These are phyloP conservation scores for Tolypocladium nubicola DNA, from an alignment of 2,329 filamentous ascomycete genomes.

Conservation along the genomic window DNA sequence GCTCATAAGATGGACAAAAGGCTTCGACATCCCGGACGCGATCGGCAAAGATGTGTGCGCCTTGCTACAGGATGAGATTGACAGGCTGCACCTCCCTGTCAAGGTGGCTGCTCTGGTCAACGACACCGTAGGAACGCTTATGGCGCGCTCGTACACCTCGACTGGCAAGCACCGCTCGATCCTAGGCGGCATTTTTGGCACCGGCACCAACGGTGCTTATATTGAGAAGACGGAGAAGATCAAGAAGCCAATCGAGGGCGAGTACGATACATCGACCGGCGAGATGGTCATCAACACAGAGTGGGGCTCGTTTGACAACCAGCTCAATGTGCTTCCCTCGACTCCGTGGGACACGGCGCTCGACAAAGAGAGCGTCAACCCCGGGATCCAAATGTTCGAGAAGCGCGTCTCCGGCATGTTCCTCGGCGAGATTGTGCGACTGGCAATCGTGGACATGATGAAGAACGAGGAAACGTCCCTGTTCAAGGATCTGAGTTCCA, in stretches of 20 bases:
- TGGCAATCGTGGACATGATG: conserved; percentile 63
- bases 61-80: conserved; percentile 80
- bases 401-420: conserved; percentile 99
- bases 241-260: conserved; percentile 61
- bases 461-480: conserved; percentile 56
- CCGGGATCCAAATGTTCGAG: conserved; percentile 96
- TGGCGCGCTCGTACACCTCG: conserved; percentile 93
- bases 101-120: conserved; percentile 95
- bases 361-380: conserved; percentile 75
- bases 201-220: conserved; percentile 94
- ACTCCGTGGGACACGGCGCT: conserved; percentile 74
- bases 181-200: conserved; percentile 95
- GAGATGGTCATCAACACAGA: conserved; percentile 98
- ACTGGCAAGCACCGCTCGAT: conserved; percentile 78
- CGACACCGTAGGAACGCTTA: conserved; percentile 93
- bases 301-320: conserved; percentile 97
- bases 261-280: conserved; percentile 71
- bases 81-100: conserved; percentile 76
- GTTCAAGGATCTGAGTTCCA: conserved; percentile 67
- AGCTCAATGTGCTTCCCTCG: conserved; percentile 74
- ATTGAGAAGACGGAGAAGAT: conserved; percentile 84
- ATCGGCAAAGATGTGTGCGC: conserved; percentile 91
- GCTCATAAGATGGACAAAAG: conserved; percentile 96
- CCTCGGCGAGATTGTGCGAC: conserved; percentile 82
- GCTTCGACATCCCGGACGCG: conserved; percentile 92